Evolutionary conservation across 169 alveolate genomes (phyloP), one percentile per base, ranked within the genome.

Genomic region (Plasmodium adleri): DNA sequence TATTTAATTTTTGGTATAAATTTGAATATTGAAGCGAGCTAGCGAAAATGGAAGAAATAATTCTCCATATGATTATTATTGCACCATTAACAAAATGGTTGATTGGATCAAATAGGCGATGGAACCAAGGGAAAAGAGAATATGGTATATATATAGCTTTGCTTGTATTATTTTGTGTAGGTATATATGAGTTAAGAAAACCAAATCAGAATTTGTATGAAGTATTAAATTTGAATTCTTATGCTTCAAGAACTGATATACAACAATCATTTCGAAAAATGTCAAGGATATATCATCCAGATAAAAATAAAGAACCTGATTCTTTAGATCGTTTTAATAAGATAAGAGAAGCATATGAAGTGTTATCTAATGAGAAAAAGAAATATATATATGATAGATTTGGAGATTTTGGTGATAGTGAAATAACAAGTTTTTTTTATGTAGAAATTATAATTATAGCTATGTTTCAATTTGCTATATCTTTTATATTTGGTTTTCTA

Each of bases 321-420:
- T 96, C 96, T 66, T 96, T 94, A 54, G 97, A 95, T 6, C 92
- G 92, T 49, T 97, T 95, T 93, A 96, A 93, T 91, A 94, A 95
- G 80, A 95, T 97, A 17, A 96, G 98, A 73, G 96, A 97, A 92
- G 99, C 99, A 9, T 96, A 97, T 90, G 99, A 97, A 88, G 96
- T 97, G 2, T 91, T 97, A 58, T 73, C 93, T 64, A 97, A 96
- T 88, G 93, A 94, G 39, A 97, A 97, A 78, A 95, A 95, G 72
- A 93, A 98, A 85, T 80, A 94, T 85, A 94, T 95, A 9, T 97
- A 96, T 92, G 99, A 98, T 88, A 86, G 95, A 71, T 93, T 94
- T 73, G 99, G 99, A 15, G 98, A 95, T 91, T 98, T 96, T 62
- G 99, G 97, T 0, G 87, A 63, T 6, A 72, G 73, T 20, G 92